These are phyloP conservation scores for Mimosa bimucronata DNA, from an alignment of 306 rosid genomes.

Conservation along the genomic window DNA sequence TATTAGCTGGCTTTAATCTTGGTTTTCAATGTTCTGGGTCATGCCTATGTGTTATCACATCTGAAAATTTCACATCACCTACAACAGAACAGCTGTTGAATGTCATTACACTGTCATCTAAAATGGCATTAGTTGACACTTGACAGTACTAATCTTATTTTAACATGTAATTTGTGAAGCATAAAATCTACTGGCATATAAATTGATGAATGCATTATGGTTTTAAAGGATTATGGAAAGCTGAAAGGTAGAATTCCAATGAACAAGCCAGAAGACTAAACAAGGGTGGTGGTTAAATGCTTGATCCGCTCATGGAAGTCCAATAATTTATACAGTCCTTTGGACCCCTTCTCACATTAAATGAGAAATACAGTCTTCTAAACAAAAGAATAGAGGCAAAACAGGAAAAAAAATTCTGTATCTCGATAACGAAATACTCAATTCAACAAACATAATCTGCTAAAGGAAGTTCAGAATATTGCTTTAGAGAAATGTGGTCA, in stretches of 20 bases:
- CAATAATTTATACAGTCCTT: neutral
- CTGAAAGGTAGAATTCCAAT: slow-evolving; percentile 4
- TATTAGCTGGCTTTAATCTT: neutral
- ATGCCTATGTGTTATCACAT: neutral
- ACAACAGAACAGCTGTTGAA: neutral
- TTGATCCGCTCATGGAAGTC: neutral
- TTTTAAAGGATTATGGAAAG: neutral
- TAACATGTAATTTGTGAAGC: neutral
- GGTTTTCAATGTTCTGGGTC: neutral
- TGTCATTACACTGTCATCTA: neutral
- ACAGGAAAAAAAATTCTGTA: neutral
- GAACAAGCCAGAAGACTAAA: neutral
- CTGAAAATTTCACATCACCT: neutral
- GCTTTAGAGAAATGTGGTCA: neutral
- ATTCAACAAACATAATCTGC: neutral
- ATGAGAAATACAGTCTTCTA: neutral
- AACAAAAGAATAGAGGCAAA: neutral
- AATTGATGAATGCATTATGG: neutral
- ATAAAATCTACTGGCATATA: neutral
- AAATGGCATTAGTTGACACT: neutral
- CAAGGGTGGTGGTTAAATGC: neutral
- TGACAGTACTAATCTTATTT: neutral
- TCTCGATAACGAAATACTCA: neutral
- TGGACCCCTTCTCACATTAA: slow-evolving; percentile 10
- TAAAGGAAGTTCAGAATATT: neutral